phyloP scores from a whole-genome alignment of 1,284 basidiomycete species.

The Rhodotorula sp. region DNA sequence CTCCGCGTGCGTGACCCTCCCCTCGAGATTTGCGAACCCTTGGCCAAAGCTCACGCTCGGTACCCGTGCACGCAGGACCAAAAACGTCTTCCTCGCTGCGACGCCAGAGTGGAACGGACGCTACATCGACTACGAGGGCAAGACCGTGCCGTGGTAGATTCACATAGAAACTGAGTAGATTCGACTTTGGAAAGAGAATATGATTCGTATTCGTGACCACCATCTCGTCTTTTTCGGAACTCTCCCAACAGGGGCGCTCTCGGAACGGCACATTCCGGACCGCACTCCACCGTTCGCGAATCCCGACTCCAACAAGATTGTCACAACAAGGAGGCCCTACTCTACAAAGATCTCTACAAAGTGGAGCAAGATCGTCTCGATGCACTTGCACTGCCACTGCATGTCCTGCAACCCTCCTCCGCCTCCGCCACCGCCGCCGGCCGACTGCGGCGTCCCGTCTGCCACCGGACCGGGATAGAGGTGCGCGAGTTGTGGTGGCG shows the following conservation, averaged over 20 bases:
- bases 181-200: background rate
- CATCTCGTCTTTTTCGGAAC: no score
- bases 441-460: constrained; percentile 39
- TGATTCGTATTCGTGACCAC: no score
- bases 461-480: constrained; percentile 15
- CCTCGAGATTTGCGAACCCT: no score
- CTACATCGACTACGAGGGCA: constrained; percentile 24
- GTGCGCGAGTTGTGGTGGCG: constrained; percentile 48
- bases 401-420: constrained; percentile 57
- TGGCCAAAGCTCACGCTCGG: background rate
- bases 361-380: constrained; percentile 82
- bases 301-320: background rate
- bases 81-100: constrained; percentile 25
- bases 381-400: constrained; percentile 71
- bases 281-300: no score
- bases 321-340: background rate
- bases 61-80: background rate
- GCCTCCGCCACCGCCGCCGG: constrained; percentile 5
- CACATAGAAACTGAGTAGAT: background rate
- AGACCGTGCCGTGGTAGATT: constrained; percentile 18
- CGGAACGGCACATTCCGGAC: no score
- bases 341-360: constrained; percentile 83
- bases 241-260: no score
- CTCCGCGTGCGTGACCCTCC: constrained; percentile 2
- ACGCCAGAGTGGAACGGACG: constrained; percentile 25